Percentiles rank a stretch among this genome's conserved stretches.
These are phyloP conservation scores for Nakaseomyces nivariensis DNA, from an alignment of 1,139 yeast genomes.

Conservation along the genomic window DNA sequence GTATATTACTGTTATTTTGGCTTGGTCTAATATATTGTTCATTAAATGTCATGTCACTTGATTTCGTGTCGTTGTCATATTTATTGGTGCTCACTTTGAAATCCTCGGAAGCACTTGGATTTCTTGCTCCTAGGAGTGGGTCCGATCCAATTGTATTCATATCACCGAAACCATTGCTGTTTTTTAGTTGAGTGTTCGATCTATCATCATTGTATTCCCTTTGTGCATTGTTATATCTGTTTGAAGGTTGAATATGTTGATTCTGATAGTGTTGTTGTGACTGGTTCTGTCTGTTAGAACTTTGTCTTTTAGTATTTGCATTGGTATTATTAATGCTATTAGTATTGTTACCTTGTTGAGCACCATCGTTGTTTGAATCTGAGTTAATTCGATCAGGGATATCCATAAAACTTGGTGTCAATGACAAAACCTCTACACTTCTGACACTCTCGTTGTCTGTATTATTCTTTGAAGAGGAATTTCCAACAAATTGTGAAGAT, in stretches of 20 bases:
- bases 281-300: background rate
- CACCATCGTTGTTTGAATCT: background rate
- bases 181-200: background rate
- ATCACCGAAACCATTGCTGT: background rate
- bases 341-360: background rate
- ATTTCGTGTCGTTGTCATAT: background rate
- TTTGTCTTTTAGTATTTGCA: background rate
- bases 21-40: background rate
- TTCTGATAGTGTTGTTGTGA: background rate
- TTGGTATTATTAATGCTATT: background rate
- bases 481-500: slow-evolving; percentile 4
- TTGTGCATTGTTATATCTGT: background rate
- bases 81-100: background rate
- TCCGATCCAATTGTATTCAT: background rate
- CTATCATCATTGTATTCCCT: background rate
- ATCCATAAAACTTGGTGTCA: slow-evolving; percentile 34
- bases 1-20: background rate
- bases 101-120: background rate
- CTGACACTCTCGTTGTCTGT: slow-evolving; percentile 19
- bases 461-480: slow-evolving; percentile 9
- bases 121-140: background rate
- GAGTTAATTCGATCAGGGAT: slow-evolving; percentile 20
- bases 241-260: background rate
- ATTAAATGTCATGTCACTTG: background rate
- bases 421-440: slow-evolving; percentile 31